Conservation (phyloP, 257 asterid genomes). For the Rauvolfia tetraphylla region DNA sequence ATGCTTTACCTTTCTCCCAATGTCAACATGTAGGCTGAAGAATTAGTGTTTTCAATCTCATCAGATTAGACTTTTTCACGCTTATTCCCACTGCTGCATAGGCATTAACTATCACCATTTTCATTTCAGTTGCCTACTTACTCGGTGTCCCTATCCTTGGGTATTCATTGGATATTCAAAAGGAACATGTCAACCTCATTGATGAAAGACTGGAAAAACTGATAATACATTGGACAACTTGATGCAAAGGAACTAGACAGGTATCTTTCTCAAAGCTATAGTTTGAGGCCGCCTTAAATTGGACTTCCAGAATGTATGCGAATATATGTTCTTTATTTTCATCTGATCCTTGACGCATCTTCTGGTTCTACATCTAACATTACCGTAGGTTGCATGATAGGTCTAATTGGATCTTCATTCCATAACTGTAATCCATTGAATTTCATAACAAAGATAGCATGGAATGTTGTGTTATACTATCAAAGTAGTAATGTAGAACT, state of each 20-base stretch:
- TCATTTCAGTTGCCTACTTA: conserved; percentile 66
- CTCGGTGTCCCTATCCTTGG: conserved; percentile 92
- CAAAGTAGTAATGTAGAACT: not conserved
- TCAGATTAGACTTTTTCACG: not conserved
- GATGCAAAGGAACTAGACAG: conserved; percentile 93
- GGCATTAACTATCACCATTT: not conserved
- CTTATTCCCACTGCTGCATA: not conserved
- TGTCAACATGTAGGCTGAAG: not conserved
- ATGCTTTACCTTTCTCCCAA: not conserved
- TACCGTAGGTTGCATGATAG: not conserved
- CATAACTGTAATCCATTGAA: not conserved
- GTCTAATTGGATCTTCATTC: not conserved
- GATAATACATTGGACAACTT: conserved; percentile 90
- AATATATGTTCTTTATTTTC: not conserved
- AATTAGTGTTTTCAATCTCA: not conserved
- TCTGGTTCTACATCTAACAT: not conserved
- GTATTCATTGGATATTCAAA: conserved; percentile 88
- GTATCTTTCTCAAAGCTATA: conserved; percentile 31
- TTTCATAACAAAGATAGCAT: not conserved
- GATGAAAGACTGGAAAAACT: conserved; percentile 82
- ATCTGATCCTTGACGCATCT: not conserved
- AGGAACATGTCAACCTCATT: conserved; percentile 88
- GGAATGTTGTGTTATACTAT: not conserved
- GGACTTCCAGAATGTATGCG: not conserved
- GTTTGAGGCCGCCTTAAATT: not conserved